phyloP scores from a whole-genome alignment of 352 stramenopile species.

The Peronospora destructor region DNA sequence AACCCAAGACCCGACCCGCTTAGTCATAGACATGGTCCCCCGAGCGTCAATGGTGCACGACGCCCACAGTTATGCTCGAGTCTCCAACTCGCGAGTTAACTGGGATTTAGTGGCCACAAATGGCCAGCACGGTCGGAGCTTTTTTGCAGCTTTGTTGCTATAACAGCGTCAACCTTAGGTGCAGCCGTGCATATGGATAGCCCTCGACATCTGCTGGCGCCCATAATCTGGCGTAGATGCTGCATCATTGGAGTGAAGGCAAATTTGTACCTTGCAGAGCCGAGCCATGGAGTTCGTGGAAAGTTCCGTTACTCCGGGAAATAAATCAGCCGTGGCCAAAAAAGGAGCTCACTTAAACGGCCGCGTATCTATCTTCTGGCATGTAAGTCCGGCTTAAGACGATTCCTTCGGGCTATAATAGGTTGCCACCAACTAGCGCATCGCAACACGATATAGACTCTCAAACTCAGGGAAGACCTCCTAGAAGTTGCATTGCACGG shows the following conservation, averaged over 20 bases:
- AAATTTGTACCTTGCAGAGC: slow-evolving; percentile 17
- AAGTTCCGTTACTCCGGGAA: slow-evolving; percentile 22
- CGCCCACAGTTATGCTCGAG: too few relatives aligned
- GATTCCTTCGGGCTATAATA: not conserved
- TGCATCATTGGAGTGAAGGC: slow-evolving; percentile 26
- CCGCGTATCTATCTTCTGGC: slow-evolving; percentile 11
- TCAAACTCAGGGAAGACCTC: not conserved
- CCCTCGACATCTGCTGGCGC: slow-evolving; percentile 10
- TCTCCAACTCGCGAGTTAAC: not conserved
- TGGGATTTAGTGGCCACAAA: not conserved
- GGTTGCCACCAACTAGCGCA: not conserved
- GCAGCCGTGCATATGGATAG: slow-evolving; percentile 18
- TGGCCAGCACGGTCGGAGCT: not conserved
- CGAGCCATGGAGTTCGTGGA: slow-evolving; percentile 28
- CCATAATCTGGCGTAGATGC: slow-evolving; percentile 19
- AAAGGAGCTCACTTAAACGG: slow-evolving; percentile 7
- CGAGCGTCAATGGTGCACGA: not conserved
- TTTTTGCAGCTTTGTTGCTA: slow-evolving; percentile 1
- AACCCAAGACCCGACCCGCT: slow-evolving; percentile 10
- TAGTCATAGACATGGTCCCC: slow-evolving; percentile 4
- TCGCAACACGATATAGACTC: not conserved
- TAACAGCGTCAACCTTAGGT: slow-evolving; percentile 8
- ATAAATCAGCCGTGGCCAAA: slow-evolving; percentile 25
- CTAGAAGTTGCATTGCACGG: not conserved
- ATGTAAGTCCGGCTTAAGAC: not conserved